Evolutionary conservation across 345 rosid genomes (phyloP).

Genomic region (Lenwebbia sp.): DNA sequence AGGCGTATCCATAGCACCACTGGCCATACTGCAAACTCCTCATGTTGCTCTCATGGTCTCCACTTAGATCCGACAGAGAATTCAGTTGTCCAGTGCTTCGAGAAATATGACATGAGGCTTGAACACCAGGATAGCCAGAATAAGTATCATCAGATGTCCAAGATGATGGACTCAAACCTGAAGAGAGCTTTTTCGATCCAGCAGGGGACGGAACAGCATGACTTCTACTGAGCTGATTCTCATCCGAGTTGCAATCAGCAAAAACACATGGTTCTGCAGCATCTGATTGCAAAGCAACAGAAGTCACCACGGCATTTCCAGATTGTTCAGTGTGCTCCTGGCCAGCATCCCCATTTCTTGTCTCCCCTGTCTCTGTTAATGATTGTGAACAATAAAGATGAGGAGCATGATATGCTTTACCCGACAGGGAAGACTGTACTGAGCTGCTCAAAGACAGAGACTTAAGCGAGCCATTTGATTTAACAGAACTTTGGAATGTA

Average conservation of each 20-base stretch:
- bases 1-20: conserved; percentile 29
- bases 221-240: conserved; percentile 10
- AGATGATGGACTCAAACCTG: conserved; percentile 12
- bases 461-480: conserved; percentile 17
- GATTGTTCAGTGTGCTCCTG: conserved; percentile 15
- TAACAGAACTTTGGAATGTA: conserved; percentile 24
- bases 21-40: conserved; percentile 33
- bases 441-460: conserved; percentile 11
- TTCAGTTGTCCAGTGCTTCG: conserved; percentile 17
- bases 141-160: conserved; percentile 35
- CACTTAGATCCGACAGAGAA: conserved; percentile 47
- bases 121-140: conserved; percentile 18
- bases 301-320: conserved; percentile 12
- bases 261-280: not conserved
- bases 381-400: conserved; percentile 24
- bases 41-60: conserved; percentile 44
- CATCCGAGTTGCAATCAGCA: conserved; percentile 11
- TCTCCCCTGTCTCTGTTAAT: conserved; percentile 26
- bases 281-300: not conserved
- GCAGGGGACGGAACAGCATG: conserved; percentile 24
- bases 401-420: conserved; percentile 25
- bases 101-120: conserved; percentile 3
- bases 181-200: conserved; percentile 18
- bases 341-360: conserved; percentile 20
- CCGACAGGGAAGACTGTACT: conserved; percentile 11